Conservation (phyloP, 768 basidiomycete species). For the Russula ochroleuca region DNA sequence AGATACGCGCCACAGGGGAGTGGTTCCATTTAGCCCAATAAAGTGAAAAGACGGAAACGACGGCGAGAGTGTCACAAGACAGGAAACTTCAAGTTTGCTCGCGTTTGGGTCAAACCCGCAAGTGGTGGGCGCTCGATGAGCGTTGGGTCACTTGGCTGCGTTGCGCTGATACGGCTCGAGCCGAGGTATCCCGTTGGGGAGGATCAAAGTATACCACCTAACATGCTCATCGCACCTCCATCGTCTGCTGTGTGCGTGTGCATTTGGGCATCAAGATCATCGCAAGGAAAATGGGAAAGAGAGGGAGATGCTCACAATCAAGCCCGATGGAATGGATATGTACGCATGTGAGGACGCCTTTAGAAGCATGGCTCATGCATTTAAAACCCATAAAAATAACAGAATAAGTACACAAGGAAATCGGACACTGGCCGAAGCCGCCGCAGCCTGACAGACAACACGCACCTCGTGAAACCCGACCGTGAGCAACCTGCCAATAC, state of each 20-base stretch:
- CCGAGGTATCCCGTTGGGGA: slow-evolving; percentile 83
- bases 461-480: slow-evolving; percentile 84
- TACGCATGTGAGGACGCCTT: slow-evolving; percentile 81
- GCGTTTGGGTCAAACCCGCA: slow-evolving; percentile 88
- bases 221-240: slow-evolving; percentile 83
- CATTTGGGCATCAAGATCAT: not conserved
- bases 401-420: too few species aligned
- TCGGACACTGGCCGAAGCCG: too few species aligned
- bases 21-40: slow-evolving; percentile 82
- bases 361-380: slow-evolving; percentile 83
- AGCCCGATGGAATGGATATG: slow-evolving; percentile 79
- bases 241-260: slow-evolving; percentile 58
- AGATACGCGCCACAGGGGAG: slow-evolving; percentile 33
- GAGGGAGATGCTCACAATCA: slow-evolving; percentile 58
- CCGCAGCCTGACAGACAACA: too few species aligned
- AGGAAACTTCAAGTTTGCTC: slow-evolving; percentile 63
- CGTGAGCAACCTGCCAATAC: slow-evolving; percentile 56
- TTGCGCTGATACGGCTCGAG: slow-evolving; percentile 84
- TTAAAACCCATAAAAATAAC: not conserved
- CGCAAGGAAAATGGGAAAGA: not conserved
- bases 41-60: slow-evolving; percentile 81
- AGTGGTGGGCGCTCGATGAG: slow-evolving; percentile 72
- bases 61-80: slow-evolving; percentile 60
- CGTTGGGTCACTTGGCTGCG: too few species aligned
- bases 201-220: slow-evolving; percentile 78